phyloP scores from a whole-genome alignment of 805 yeast genomes.

The Sugiyamaella qingdaonensis region DNA sequence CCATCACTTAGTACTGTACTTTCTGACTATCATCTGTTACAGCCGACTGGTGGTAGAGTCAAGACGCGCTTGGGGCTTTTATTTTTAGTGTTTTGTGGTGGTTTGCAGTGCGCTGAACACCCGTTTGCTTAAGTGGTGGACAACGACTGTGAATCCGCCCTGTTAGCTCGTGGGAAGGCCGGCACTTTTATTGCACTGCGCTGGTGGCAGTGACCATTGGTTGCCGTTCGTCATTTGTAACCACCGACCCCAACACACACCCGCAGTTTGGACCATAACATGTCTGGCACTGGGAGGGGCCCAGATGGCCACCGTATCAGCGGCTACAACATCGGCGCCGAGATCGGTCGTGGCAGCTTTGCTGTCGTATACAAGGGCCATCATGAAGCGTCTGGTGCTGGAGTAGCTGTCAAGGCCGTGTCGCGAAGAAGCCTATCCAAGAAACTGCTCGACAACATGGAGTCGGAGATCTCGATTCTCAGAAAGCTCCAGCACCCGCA shows the following conservation, averaged over 20 bases:
- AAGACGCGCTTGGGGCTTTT: too few species aligned
- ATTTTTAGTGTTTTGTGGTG: too few species aligned
- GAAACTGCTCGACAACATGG: conserved; percentile 84
- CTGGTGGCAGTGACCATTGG: background rate
- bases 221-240: background rate
- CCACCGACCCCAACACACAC: background rate
- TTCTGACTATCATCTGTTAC: background rate
- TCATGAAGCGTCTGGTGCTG: conserved; percentile 40
- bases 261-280: background rate
- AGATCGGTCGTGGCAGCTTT: conserved; percentile 93
- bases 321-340: conserved; percentile 59
- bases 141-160: too few species aligned
- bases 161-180: too few species aligned
- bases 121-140: too few species aligned
- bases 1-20: background rate
- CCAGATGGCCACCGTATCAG: conserved; percentile 1
- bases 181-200: background rate
- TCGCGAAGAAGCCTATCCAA: conserved; percentile 77
- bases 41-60: too few species aligned
- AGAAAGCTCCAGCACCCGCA: conserved; percentile 90
- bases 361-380: conserved; percentile 91
- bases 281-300: background rate
- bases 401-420: conserved; percentile 89
- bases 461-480: conserved; percentile 84
- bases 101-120: too few species aligned